These are phyloP conservation scores for Aureobasidium pullulans DNA, from an alignment of 2,329 filamentous ascomycete genomes.

Conservation along the genomic window DNA sequence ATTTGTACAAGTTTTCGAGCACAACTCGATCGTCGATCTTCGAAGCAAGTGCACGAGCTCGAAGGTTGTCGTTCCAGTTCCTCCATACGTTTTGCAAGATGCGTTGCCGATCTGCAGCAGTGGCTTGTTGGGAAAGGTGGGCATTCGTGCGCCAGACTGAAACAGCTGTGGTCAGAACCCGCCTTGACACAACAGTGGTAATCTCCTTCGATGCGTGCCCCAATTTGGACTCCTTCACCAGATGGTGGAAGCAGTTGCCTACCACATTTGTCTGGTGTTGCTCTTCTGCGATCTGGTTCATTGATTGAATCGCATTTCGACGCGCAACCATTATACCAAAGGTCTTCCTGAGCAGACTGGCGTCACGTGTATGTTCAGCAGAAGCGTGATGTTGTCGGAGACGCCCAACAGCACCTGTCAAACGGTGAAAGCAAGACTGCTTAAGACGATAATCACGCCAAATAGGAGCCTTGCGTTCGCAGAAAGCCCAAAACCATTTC, in stretches of 20 bases:
- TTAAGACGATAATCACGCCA: conserved; percentile 27
- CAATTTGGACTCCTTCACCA: conserved; percentile 1
- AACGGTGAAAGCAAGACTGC: conserved; percentile 4
- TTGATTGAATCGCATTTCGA: neutral
- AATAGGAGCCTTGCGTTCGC: conserved; percentile 27
- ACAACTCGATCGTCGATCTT: conserved; percentile 51
- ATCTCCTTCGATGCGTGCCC: neutral
- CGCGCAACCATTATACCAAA: neutral
- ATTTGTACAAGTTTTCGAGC: conserved; percentile 52
- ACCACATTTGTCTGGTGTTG: neutral
- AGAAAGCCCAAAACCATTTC: conserved; percentile 32
- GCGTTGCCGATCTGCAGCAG: conserved; percentile 43
- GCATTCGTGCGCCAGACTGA: conserved; percentile 42
- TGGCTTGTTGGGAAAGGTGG: conserved; percentile 35
- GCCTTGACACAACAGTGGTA: neutral
- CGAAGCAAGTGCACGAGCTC: conserved; percentile 44
- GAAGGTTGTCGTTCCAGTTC: conserved; percentile 55
- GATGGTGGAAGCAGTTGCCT: neutral
- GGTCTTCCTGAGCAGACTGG: neutral
- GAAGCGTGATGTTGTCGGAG: neutral
- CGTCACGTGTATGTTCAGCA: conserved; percentile 1
- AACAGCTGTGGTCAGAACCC: conserved; percentile 36
- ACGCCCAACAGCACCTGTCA: neutral
- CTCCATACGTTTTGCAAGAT: conserved; percentile 52
- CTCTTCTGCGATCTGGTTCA: neutral